Evolutionary conservation across 768 basidiomycete species (phyloP), one percentile per base, ranked within the genome.

Genomic region (Grammothele lineata): DNA sequence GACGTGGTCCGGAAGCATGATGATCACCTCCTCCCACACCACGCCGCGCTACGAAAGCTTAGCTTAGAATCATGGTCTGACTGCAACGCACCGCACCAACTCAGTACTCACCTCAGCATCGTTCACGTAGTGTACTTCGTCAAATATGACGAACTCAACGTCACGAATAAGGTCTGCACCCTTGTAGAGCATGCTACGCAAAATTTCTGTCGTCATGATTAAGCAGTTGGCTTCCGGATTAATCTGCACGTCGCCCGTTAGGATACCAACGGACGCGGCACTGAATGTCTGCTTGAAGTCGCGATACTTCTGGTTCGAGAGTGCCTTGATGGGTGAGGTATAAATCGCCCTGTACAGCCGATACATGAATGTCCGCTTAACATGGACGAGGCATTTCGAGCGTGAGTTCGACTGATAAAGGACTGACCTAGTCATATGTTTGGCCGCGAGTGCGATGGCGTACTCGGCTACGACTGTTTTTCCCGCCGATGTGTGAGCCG

Each of bases 11-110:
- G 96, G 96, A 11, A 99, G 74, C 93, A 99, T 97, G 64, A 99
- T 99, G 56, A 99, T 99, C 22, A 99, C 95, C 69, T 99, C 95
- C 68, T 99, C 95, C 96, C 96, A 99, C 11, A 99, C 96, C 15
- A 99, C 96, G 33, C 96, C 96, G 62, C 96, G 78, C 95, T 97
- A 24, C 15, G n/a, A 32, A 25, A 14, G 25, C 1, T 27, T 3
- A 24, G 17, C 3, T 34, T 25, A 36, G 25, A 27, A 47, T 6
- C 30, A 32, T 32, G 30, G 30, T 9, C 8, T 30, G 27, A 7
- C 27, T 30, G 27, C 7, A 30, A 30, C 27, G 40, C 12, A 41
- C n/a, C 40, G 17, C 24, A 19, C 45, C 47, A 40, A 45, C 11
- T 6, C 27, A 51, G 32, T 57, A 61, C 41, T 40, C 47, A 95